These are phyloP conservation scores for Arthrobotrys pseudoclavata DNA, from an alignment of 2,329 filamentous ascomycete genomes.

Conservation along the genomic window DNA sequence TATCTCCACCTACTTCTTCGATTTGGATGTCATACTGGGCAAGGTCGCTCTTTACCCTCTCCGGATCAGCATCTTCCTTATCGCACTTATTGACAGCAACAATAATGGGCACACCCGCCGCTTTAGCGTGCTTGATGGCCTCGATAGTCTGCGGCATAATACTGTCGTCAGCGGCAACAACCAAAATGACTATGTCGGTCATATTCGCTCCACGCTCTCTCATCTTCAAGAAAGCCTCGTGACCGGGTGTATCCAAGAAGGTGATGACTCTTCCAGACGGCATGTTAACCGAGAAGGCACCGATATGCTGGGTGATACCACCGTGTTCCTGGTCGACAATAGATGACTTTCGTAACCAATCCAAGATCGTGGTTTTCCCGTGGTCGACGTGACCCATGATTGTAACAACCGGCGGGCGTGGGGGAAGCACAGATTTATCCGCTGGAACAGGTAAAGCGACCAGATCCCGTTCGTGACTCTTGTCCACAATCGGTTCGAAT, in stretches of 20 bases:
- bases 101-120: constrained; percentile 91
- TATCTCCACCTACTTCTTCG: constrained; percentile 94
- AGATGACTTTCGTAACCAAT: constrained; percentile 92
- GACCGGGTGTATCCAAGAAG: constrained; percentile 95
- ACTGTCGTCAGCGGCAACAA: constrained; percentile 96
- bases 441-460: constrained; percentile 77
- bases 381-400: constrained; percentile 99
- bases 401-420: constrained; percentile 90
- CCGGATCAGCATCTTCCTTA: constrained; percentile 83
- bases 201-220: constrained; percentile 93
- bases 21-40: constrained; percentile 86
- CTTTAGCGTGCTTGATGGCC: constrained; percentile 91
- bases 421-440: constrained; percentile 77
- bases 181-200: constrained; percentile 95
- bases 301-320: constrained; percentile 98
- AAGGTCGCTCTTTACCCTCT: constrained; percentile 89
- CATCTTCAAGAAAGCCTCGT: constrained; percentile 96
- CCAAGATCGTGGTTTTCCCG: constrained; percentile 95
- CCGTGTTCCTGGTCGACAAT: constrained; percentile 92
- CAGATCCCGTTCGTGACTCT: constrained; percentile 77
- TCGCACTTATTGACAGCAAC: constrained; percentile 99
- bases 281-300: constrained; percentile 92
- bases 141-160: constrained; percentile 98
- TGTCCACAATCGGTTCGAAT: constrained; percentile 84
- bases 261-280: constrained; percentile 90